These are phyloP conservation scores for Benincasa hispida DNA, from an alignment of 306 rosid species.

Conservation along the genomic window DNA sequence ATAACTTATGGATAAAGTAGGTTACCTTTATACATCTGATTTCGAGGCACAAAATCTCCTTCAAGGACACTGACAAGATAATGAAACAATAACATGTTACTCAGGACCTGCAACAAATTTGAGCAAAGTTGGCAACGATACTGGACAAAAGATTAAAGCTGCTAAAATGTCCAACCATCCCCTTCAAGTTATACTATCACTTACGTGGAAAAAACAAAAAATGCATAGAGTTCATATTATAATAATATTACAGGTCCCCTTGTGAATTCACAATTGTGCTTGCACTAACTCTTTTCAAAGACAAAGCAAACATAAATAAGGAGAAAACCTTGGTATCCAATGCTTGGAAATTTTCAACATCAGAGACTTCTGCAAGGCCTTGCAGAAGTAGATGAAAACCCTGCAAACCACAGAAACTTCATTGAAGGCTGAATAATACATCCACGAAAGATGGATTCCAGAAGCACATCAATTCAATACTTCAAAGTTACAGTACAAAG, in stretches of 20 bases:
- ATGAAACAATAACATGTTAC: conserved; percentile 59
- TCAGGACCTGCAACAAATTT: conserved; percentile 40
- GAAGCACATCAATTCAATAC: background rate
- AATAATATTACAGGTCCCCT: background rate
- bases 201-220: background rate
- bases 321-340: conserved; percentile 40
- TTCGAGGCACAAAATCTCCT: conserved; percentile 63
- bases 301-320: background rate
- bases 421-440: background rate
- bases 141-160: background rate
- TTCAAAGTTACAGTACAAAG: background rate
- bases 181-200: background rate
- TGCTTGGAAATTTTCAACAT: conserved; percentile 24
- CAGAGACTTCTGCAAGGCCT: conserved; percentile 27
- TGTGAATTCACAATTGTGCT: background rate
- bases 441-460: background rate
- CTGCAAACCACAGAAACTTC: conserved; percentile 19
- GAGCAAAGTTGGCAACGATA: background rate
- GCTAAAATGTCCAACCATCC: background rate
- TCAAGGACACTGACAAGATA: conserved; percentile 59
- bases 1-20: conserved; percentile 8
- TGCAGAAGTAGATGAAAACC: conserved; percentile 54
- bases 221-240: too few relatives aligned
- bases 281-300: background rate
- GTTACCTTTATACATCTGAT: conserved; percentile 35